These are phyloP conservation scores for Metschnikowia lunata DNA, from an alignment of 805 yeast species.

Conservation along the genomic window DNA sequence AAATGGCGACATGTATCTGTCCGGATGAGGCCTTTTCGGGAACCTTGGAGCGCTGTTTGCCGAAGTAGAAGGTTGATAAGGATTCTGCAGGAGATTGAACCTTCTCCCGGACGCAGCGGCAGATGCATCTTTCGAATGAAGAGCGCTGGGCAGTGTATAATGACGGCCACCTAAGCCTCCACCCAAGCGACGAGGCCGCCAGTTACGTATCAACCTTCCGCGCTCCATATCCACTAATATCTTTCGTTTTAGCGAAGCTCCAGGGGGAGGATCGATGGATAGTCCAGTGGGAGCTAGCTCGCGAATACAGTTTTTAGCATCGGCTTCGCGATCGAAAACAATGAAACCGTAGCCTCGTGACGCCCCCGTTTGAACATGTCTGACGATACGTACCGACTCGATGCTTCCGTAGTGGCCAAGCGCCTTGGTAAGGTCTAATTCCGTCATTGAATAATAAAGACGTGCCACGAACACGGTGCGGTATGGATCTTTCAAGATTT, in stretches of 20 bases:
- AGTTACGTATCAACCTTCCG: conserved; percentile 58
- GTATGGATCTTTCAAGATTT: conserved; percentile 53
- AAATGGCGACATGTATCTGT: conserved; percentile 7
- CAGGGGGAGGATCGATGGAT: conserved; percentile 18
- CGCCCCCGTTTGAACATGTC: conserved; percentile 37
- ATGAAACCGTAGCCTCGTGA: conserved; percentile 84
- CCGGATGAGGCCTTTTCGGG: conserved; percentile 12
- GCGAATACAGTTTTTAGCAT: conserved; percentile 58
- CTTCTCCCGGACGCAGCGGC: conserved; percentile 32
- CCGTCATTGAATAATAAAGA: conserved; percentile 59
- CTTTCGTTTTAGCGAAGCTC: conserved; percentile 44
- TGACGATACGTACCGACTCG: conserved; percentile 43
- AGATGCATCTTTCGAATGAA: conserved; percentile 26
- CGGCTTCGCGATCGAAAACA: conserved; percentile 56
- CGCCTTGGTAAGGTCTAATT: conserved; percentile 59
- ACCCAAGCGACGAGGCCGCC: conserved; percentile 75
- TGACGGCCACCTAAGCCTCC: conserved; percentile 93
- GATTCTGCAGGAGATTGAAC: conserved; percentile 14
- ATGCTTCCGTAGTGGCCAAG: conserved; percentile 69
- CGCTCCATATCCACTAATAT: conserved; percentile 71
- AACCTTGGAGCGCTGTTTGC: conserved; percentile 1
- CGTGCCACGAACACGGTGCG: conserved; percentile 76
- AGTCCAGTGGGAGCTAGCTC: conserved; percentile 48
- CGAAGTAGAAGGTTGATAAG: conserved; percentile 11
- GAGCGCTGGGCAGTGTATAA: conserved; percentile 39